These are phyloP conservation scores for Blastomyces parvus DNA, from an alignment of 2,329 filamentous ascomycete genomes.

Conservation along the genomic window DNA sequence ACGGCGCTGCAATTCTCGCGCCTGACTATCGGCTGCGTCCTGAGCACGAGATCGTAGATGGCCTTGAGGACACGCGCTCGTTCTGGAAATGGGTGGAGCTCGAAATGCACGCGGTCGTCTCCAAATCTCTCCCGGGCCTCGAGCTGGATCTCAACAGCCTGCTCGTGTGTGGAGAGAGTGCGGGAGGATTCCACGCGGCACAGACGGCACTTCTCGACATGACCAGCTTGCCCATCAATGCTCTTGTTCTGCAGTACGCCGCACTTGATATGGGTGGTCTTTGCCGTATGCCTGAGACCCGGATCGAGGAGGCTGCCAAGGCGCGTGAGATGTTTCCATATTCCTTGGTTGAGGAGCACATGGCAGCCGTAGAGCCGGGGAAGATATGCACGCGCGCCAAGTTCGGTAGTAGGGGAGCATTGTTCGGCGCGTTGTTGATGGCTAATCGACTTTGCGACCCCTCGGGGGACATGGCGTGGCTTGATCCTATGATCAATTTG, in stretches of 20 bases:
- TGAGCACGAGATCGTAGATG: slow-evolving; percentile 10
- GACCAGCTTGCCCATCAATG: not conserved
- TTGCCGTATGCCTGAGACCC: not conserved
- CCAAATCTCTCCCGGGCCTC: not conserved
- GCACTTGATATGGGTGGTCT: not conserved
- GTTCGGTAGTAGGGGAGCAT: not conserved
- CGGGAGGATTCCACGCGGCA: not conserved
- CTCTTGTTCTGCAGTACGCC: not conserved
- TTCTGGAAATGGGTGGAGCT: slow-evolving; percentile 14
- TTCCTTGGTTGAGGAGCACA: not conserved
- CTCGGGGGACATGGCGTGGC: not conserved
- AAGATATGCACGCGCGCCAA: not conserved
- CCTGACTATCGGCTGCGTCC: slow-evolving; percentile 15
- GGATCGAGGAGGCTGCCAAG: not conserved
- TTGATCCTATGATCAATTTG: not conserved
- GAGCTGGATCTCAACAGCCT: not conserved
- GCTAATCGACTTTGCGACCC: not conserved
- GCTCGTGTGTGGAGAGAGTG: not conserved
- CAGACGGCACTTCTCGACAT: slow-evolving; percentile 2
- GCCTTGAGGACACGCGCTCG: slow-evolving; percentile 11
- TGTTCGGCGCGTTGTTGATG: not conserved
- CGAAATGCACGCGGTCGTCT: not conserved
- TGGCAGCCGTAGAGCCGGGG: not conserved
- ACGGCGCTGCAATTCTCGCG: slow-evolving; percentile 27
- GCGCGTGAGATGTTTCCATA: not conserved